Conservation (phyloP, 2,329 filamentous ascomycete genomes). For the Sporothrix variecibatus region DNA sequence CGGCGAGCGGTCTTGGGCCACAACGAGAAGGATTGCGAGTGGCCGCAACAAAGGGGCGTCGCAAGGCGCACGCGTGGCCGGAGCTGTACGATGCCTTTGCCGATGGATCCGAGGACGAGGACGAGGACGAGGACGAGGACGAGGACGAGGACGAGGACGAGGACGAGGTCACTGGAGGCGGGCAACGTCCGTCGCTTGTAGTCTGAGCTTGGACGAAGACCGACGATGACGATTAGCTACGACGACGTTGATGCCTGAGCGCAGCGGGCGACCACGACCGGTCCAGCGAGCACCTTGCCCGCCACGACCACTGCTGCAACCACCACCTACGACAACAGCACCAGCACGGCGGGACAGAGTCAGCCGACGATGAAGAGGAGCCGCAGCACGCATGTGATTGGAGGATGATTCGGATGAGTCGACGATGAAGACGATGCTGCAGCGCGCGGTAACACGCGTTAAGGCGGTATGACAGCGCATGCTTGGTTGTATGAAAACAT, state of each 20-base stretch:
- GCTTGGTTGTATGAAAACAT: background rate
- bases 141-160: slow-evolving; percentile 67
- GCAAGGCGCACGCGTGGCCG: slow-evolving; percentile 65
- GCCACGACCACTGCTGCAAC: slow-evolving; percentile 27
- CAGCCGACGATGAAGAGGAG: slow-evolving; percentile 38
- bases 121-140: slow-evolving; percentile 51
- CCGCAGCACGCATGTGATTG: slow-evolving; percentile 54
- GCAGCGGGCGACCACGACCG: slow-evolving; percentile 35
- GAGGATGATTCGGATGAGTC: slow-evolving; percentile 49
- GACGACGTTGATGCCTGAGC: slow-evolving; percentile 38
- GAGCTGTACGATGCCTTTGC: slow-evolving; percentile 98
- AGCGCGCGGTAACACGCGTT: slow-evolving; percentile 8
- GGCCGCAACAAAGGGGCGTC: slow-evolving; percentile 47
- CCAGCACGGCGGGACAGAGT: slow-evolving; percentile 37
- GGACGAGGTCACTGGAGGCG: slow-evolving; percentile 43
- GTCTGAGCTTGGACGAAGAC: slow-evolving; percentile 59
- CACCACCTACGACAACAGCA: slow-evolving; percentile 32
- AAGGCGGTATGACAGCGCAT: slow-evolving; percentile 21
- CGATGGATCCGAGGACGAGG: slow-evolving; percentile 77
- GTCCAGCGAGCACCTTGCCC: slow-evolving; percentile 30
- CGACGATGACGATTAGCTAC: slow-evolving; percentile 65
- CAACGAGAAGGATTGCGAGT: slow-evolving; percentile 43
- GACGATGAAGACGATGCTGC: slow-evolving; percentile 30
- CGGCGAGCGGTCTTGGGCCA: slow-evolving; percentile 13
- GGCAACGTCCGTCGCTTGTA: slow-evolving; percentile 22